Conservation (phyloP, 805 yeast species). For the Grigorovia transvaalensis region DNA sequence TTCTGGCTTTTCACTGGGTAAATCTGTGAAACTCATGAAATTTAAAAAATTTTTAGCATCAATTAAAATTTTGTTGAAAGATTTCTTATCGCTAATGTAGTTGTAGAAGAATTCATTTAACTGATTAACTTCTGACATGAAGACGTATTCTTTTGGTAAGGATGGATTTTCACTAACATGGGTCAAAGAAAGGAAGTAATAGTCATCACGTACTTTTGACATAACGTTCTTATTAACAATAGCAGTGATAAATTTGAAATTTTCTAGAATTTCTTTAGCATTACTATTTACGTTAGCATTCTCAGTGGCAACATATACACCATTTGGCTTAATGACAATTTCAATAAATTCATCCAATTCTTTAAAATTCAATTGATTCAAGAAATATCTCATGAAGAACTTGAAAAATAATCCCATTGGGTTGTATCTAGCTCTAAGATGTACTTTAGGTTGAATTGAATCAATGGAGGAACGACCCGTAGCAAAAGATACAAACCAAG, state of each 20-base stretch:
- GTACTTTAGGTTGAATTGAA: slow-evolving; percentile 48
- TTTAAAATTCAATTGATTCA: slow-evolving; percentile 45
- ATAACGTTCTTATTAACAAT: slow-evolving; percentile 76
- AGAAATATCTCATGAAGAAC: slow-evolving; percentile 43
- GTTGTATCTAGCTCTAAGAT: slow-evolving; percentile 73
- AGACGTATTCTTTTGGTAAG: slow-evolving; percentile 67
- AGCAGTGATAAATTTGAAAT: slow-evolving; percentile 59
- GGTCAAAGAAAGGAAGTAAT: slow-evolving; percentile 78
- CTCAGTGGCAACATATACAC: slow-evolving; percentile 19
- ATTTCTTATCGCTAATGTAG: slow-evolving; percentile 3
- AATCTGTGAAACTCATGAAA: slow-evolving; percentile 74
- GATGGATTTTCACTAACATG: slow-evolving; percentile 62
- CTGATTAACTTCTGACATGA: slow-evolving; percentile 83
- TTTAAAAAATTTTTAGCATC: slow-evolving; percentile 42
- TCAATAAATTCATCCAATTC: slow-evolving; percentile 44
- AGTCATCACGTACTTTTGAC: slow-evolving; percentile 63
- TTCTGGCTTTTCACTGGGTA: slow-evolving; percentile 62
- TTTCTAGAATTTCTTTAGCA: slow-evolving; percentile 37
- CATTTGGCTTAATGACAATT: slow-evolving; percentile 46
- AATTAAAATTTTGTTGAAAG: slow-evolving; percentile 32
- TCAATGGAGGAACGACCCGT: slow-evolving; percentile 79
- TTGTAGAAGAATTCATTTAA: slow-evolving; percentile 48
- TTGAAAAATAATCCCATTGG: slow-evolving; percentile 59
- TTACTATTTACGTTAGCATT: slow-evolving; percentile 19
- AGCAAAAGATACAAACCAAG: slow-evolving; percentile 53